Evolutionary conservation across 306 rosid species (phyloP), one percentile per base, ranked within the genome.

Genomic region (Luffa aegyptiaca): DNA sequence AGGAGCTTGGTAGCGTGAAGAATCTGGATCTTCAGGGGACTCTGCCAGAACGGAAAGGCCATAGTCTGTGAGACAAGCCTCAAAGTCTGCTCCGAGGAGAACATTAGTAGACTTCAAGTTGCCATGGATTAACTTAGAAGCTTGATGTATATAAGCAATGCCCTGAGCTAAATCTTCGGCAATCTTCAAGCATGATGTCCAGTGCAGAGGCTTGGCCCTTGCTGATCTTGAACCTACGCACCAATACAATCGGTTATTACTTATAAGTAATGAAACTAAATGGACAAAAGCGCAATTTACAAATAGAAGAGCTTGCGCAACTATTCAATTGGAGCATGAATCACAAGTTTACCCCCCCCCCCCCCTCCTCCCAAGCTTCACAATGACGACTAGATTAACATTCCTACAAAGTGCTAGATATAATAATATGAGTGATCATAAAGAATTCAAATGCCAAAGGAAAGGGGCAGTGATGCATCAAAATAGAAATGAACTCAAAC

Each of bases 101-200:
- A 94, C 95, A 75, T 94, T 94, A 10, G 92, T 80, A 80, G 98
- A 94, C 83, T 92, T 94, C 35, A 94, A 81, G 84, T 91, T 92
- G 76, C 97, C 97, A 59, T 94, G 98, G 80, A 89, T 85, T 66
- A 94, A 59, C 46, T 82, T 86, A 0, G 97, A 90, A 21, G 81
- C 87, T 84, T 89, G 96, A 66, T 94, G 97, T 58, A 94, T 89
- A 72, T 91, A 94, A 35, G 95, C 90, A 77, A 94, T 90, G 82
- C 98, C 98, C 57, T 88, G 97, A 10, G 97, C 97, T 37, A 92
- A 90, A 82, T 94, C 98, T 84, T 94, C 98, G 0, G 98, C 97
- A 82, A 94, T 92, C 89, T 94, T 94, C 78, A 94, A 84, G 84
- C 98, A 92, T 81, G 98, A 94, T 31, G 98, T 94, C 98, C 98